These are phyloP conservation scores for Cyathus striatus DNA, from an alignment of 768 basidiomycete genomes.

Conservation along the genomic window DNA sequence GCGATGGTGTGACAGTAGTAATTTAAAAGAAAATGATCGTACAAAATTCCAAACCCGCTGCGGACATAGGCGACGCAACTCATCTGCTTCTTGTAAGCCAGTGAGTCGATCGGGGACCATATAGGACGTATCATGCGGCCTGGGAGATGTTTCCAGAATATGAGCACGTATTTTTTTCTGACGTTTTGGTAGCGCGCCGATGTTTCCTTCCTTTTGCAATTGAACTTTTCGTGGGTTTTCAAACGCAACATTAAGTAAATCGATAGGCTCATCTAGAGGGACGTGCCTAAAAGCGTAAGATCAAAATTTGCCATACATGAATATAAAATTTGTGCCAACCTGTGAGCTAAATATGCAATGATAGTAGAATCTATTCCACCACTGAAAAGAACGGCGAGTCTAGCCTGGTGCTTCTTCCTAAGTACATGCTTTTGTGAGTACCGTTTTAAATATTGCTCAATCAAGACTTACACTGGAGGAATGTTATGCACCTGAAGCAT, in stretches of 20 bases:
- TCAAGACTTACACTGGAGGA: no score
- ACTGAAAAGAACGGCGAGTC: constrained; percentile 86
- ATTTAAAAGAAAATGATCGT: constrained; percentile 15
- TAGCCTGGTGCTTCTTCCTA: constrained; percentile 32
- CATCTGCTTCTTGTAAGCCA: constrained; percentile 72
- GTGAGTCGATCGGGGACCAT: constrained; percentile 87
- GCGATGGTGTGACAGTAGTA: background rate
- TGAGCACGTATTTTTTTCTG: constrained; percentile 25
- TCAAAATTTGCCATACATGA: constrained; percentile 1
- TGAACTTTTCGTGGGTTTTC: constrained; percentile 86
- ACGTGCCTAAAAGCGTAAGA: constrained; percentile 48
- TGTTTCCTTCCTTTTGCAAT: constrained; percentile 39
- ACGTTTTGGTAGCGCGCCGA: constrained; percentile 37
- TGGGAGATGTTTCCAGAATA: background rate
- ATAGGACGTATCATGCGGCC: constrained; percentile 37
- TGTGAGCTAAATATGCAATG: constrained; percentile 75
- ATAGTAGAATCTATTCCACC: constrained; percentile 94
- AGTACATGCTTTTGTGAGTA: constrained; percentile 7
- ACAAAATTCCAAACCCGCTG: constrained; percentile 89
- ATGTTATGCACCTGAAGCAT: no score
- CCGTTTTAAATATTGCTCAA: background rate
- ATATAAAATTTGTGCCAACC: constrained; percentile 31
- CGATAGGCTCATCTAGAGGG: constrained; percentile 76
- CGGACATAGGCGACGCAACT: constrained; percentile 72
- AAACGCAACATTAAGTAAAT: constrained; percentile 90